Base-by-base conservation (phyloP, 768 basidiomycete species). In the Phlebiopsis flavidoalba region DNA sequence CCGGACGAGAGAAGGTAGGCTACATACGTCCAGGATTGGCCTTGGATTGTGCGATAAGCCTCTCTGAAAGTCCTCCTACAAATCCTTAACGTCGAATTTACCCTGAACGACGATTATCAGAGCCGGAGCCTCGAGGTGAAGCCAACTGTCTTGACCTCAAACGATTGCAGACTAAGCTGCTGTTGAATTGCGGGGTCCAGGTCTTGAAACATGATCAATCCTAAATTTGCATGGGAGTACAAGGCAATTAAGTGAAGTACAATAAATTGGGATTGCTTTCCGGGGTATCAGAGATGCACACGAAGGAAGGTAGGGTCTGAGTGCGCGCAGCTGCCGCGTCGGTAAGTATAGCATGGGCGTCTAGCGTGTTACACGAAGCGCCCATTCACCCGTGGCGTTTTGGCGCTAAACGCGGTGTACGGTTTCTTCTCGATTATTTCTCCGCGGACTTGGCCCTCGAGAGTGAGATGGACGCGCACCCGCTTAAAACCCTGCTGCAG, bases 11-110 rank as follows among this genome's bases (percentile, higher is more conserved):
- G 1, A 48, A 21, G 7, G 19, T 11, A 12, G 77, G 75, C 54
- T 64, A 89, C 85, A 66, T 68, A 86, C 94, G 93, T 57, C 92
- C 94, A 31, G 92, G 79, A 69, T 86, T 84, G 46, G 81, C 83
- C 72, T 94, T 93, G 37, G 95, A 96, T 66, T 91, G 85, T 8
- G 85, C 74, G 63, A 97, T 96, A 56, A 95, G 80, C 72, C 84
- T 93, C 78, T 97, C 95, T 21, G 92, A 94, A 56, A 94, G 80
- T 6, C 84, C 81, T 21, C 86, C 86, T 53, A 98, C 83, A 66
- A 95, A 60, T 95, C 93, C 65, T 93, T 91, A 62, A 93, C 86
- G 70, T 95, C 91, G 74, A 96, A 95, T 76, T 93, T 93, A 61
- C 88, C 89, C 91, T 93, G 65, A 50, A 31, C n/a, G 17, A 7